Conservation (phyloP, 2,329 filamentous ascomycete genomes). For the Penicillium sp. region DNA sequence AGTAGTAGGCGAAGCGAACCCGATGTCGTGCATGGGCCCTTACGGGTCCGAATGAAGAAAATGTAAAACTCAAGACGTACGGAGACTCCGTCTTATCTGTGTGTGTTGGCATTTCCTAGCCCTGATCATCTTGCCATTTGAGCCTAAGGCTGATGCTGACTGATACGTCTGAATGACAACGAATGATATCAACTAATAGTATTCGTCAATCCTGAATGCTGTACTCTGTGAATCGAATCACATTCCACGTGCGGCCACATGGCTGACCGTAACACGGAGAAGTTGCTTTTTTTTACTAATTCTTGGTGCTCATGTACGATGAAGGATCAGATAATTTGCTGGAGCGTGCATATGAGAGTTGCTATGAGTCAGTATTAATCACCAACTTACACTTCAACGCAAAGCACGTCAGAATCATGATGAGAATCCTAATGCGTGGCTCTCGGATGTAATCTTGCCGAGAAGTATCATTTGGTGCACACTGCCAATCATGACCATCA, state of each 20-base stretch:
- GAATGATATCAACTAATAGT: no score
- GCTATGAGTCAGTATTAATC: not conserved
- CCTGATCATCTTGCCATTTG: not conserved
- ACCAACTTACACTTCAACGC: not conserved
- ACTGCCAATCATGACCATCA: not conserved
- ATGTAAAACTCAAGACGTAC: not conserved
- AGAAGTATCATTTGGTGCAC: not conserved
- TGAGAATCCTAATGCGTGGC: not conserved
- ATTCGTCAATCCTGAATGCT: no score
- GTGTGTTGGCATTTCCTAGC: no score
- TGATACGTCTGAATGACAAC: not conserved
- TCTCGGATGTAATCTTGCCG: not conserved
- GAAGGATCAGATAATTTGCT: not conserved
- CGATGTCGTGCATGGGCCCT: not conserved
- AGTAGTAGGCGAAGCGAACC: conserved; percentile 54
- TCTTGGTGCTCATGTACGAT: not conserved
- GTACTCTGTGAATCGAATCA: not conserved
- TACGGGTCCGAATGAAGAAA: not conserved
- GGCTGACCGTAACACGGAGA: not conserved
- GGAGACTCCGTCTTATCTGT: no score
- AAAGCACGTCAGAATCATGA: not conserved
- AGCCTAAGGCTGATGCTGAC: no score
- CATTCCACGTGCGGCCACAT: conserved; percentile 1
- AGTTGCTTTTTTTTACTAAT: not conserved
- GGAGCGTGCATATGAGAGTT: no score